These are phyloP conservation scores for Suillus cothurnatus DNA, from an alignment of 768 basidiomycete species.

Conservation along the genomic window DNA sequence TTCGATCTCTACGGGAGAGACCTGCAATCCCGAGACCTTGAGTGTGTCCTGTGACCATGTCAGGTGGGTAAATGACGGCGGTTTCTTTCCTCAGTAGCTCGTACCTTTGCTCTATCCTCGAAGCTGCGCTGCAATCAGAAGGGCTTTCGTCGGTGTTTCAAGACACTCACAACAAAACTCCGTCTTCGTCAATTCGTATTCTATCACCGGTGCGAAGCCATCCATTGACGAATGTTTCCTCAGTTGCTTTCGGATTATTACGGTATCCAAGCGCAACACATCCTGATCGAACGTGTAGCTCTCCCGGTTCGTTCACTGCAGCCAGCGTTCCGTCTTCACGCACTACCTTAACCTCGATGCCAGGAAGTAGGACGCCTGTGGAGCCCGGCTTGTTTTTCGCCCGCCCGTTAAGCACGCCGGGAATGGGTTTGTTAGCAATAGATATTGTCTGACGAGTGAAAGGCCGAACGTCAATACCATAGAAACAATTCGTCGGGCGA, in stretches of 20 bases:
- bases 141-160: background rate
- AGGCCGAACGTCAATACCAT: constrained; percentile 4
- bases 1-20: constrained; percentile 82
- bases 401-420: constrained; percentile 49
- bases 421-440: constrained; percentile 44
- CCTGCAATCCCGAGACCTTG: constrained; percentile 79
- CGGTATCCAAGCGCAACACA: constrained; percentile 72
- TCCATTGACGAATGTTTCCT: constrained; percentile 64
- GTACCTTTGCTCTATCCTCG: constrained; percentile 75
- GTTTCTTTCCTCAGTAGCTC: constrained; percentile 20
- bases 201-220: constrained; percentile 80
- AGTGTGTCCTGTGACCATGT: constrained; percentile 59
- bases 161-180: constrained; percentile 62
- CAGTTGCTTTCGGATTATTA: constrained; percentile 67
- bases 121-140: constrained; percentile 44
- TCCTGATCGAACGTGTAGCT: constrained; percentile 58
- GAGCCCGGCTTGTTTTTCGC: constrained; percentile 43
- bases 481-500: background rate
- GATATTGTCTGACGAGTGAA: constrained; percentile 51
- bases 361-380: constrained; percentile 62
- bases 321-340: constrained; percentile 61
- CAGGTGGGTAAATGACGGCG: background rate
- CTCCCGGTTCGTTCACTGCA: constrained; percentile 59
- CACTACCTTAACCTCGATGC: constrained; percentile 63
- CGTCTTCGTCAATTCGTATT: constrained; percentile 60